A percentile compares a stretch with the other conserved stretches of the same genome.
These are phyloP conservation scores for Metschnikowia cerradonensis DNA, from an alignment of 805 yeast genomes.

Conservation along the genomic window DNA sequence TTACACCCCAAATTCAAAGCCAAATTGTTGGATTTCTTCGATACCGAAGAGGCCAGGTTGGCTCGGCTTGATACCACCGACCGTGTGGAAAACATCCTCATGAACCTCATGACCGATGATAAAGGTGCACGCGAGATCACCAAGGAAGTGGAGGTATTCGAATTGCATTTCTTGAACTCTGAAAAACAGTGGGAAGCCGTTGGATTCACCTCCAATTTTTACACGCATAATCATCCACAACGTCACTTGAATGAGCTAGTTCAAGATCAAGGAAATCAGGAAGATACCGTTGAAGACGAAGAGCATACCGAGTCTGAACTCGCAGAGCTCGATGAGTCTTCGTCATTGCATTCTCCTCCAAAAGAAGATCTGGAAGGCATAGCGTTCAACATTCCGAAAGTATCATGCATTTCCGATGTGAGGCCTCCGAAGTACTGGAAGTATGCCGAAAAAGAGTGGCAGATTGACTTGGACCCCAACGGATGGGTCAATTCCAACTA, in stretches of 20 bases:
- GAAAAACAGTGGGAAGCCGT: slow-evolving; percentile 59
- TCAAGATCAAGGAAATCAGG: slow-evolving; percentile 2
- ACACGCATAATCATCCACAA: slow-evolving; percentile 41
- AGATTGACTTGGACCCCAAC: slow-evolving; percentile 57
- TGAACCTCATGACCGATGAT: slow-evolving; percentile 12
- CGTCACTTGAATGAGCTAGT: slow-evolving; percentile 14
- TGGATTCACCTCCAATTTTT: slow-evolving; percentile 55
- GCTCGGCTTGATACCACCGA: slow-evolving; percentile 46
- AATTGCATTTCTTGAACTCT: slow-evolving; percentile 53
- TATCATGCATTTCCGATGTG: slow-evolving; percentile 32
- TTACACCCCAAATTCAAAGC: slow-evolving; percentile 56
- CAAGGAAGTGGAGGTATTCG: slow-evolving; percentile 55
- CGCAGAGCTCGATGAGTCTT: slow-evolving; percentile 1
- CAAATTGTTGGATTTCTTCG: slow-evolving; percentile 41
- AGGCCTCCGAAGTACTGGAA: slow-evolving; percentile 60
- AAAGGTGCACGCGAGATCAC: slow-evolving; percentile 6
- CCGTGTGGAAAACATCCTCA: slow-evolving; percentile 40
- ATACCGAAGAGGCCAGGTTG: slow-evolving; percentile 64
- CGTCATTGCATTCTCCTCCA: not conserved
- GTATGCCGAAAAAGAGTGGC: slow-evolving; percentile 54
- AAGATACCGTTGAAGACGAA: not conserved
- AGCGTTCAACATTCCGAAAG: slow-evolving; percentile 7
- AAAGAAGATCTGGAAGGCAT: slow-evolving; percentile 4
- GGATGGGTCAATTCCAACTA: slow-evolving; percentile 58
- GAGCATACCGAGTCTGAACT: not conserved